Evolutionary conservation across 495 filamentous ascomycete genomes (phyloP).

Genomic region (Aspergillus nanangensis): DNA sequence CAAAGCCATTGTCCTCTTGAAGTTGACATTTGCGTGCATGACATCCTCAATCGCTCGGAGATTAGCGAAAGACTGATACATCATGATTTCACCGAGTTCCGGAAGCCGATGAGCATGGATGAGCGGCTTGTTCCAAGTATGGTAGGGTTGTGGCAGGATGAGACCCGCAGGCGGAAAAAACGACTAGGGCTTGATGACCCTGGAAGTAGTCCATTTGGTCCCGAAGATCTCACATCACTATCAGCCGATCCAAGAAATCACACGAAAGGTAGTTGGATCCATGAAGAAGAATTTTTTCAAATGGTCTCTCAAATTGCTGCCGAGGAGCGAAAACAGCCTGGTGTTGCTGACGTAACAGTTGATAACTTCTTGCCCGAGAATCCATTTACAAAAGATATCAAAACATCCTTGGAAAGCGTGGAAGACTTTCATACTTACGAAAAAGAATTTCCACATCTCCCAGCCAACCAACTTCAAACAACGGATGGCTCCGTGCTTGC

Average conservation of each 20-base stretch:
- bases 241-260: slow-evolving; percentile 73
- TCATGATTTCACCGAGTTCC: slow-evolving; percentile 78
- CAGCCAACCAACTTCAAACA: slow-evolving; percentile 6
- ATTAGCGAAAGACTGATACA: slow-evolving; percentile 72
- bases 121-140: slow-evolving; percentile 88
- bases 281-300: slow-evolving; percentile 77
- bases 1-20: slow-evolving; percentile 87
- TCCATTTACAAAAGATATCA: slow-evolving; percentile 53
- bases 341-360: slow-evolving; percentile 50
- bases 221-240: slow-evolving; percentile 78
- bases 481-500: slow-evolving; percentile 36
- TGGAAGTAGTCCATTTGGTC: slow-evolving; percentile 67
- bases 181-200: slow-evolving; percentile 57
- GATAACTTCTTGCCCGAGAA: slow-evolving; percentile 54
- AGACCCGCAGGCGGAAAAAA: slow-evolving; percentile 72
- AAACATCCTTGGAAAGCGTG: slow-evolving; percentile 75
- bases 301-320: slow-evolving; percentile 55
- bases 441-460: slow-evolving; percentile 29
- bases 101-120: slow-evolving; percentile 57
- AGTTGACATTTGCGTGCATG: slow-evolving; percentile 80
- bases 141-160: slow-evolving; percentile 90
- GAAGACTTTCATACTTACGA: slow-evolving; percentile 79
- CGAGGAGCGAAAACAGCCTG: slow-evolving; percentile 54
- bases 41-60: slow-evolving; percentile 80
- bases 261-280: slow-evolving; percentile 73